These are phyloP conservation scores for Pleurotus djamor DNA, from an alignment of 768 basidiomycete species.

Conservation along the genomic window DNA sequence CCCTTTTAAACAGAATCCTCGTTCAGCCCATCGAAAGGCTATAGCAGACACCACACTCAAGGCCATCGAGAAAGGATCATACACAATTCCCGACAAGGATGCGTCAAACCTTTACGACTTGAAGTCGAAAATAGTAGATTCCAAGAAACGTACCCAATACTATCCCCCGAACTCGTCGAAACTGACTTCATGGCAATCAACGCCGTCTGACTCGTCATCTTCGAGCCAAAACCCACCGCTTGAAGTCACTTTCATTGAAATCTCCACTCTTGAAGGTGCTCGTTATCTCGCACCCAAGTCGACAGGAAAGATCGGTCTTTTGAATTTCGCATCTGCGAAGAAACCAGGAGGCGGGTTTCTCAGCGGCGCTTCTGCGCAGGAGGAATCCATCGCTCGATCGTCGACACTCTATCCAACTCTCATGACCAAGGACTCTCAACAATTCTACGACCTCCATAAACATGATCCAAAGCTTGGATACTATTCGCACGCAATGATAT, in stretches of 20 bases:
- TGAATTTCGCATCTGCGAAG: slow-evolving; percentile 78
- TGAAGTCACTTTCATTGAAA: slow-evolving; percentile 51
- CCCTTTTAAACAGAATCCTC: slow-evolving; percentile 14
- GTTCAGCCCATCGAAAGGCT: slow-evolving; percentile 25
- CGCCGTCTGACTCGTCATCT: slow-evolving; percentile 7
- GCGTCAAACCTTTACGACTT: slow-evolving; percentile 23
- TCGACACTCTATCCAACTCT: slow-evolving; percentile 70
- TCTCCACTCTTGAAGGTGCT: slow-evolving; percentile 64
- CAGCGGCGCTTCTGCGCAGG: slow-evolving; percentile 72
- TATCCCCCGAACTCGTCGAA: slow-evolving; percentile 44
- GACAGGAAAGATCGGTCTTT: slow-evolving; percentile 47
- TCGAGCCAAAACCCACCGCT: not conserved
- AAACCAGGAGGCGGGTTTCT: slow-evolving; percentile 78
- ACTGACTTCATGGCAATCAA: slow-evolving; percentile 41
- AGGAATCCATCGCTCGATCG: slow-evolving; percentile 77
- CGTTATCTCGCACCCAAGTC: slow-evolving; percentile 27
- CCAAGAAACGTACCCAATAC: slow-evolving; percentile 44
- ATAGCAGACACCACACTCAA: slow-evolving; percentile 53
- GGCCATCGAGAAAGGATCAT: slow-evolving; percentile 47
- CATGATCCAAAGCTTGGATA: slow-evolving; percentile 47
- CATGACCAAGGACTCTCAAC: slow-evolving; percentile 46
- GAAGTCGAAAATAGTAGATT: slow-evolving; percentile 17
- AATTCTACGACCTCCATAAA: slow-evolving; percentile 64
- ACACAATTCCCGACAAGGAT: slow-evolving; percentile 18
- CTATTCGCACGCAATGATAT: slow-evolving; percentile 80